A percentile compares a stretch with the other conserved stretches of the same genome.
Evolutionary conservation across 2,329 filamentous ascomycete genomes (phyloP).

Genomic region (Colletotrichum paranaense): DNA sequence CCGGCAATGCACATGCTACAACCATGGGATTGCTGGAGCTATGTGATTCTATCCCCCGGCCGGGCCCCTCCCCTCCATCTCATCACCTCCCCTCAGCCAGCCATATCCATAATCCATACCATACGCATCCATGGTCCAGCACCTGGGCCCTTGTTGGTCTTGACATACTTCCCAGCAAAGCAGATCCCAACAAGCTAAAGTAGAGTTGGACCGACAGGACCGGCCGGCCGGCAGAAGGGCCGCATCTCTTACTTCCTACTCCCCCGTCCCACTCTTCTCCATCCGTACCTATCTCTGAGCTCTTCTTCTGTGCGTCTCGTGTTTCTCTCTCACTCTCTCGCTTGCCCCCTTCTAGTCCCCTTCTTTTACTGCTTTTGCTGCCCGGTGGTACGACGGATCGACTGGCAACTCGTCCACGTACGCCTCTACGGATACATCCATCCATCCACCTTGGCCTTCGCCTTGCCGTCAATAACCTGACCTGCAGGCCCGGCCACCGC

Average conservation of each 20-base stretch:
- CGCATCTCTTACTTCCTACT: not conserved
- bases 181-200: slow-evolving; percentile 1
- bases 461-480: not conserved
- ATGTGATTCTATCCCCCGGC: slow-evolving; percentile 21
- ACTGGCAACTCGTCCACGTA: slow-evolving; percentile 1
- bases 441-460: not conserved
- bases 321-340: not conserved
- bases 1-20: slow-evolving; percentile 33
- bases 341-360: not conserved
- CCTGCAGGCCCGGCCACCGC: slow-evolving; percentile 10
- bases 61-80: slow-evolving; percentile 15
- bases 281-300: not conserved
- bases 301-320: not conserved
- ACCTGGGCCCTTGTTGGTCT: too few relatives aligned
- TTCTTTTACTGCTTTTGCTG: not conserved
- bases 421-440: not conserved
- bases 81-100: slow-evolving; percentile 23
- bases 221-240: not conserved
- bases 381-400: not conserved
- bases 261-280: not conserved
- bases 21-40: slow-evolving; percentile 30
- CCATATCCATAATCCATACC: not conserved
- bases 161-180: not conserved
- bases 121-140: too few relatives aligned
- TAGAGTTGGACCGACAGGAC: not conserved